Evolutionary conservation across 2,329 filamentous ascomycete species (phyloP).

Genomic region (Monosporascus sp.): DNA sequence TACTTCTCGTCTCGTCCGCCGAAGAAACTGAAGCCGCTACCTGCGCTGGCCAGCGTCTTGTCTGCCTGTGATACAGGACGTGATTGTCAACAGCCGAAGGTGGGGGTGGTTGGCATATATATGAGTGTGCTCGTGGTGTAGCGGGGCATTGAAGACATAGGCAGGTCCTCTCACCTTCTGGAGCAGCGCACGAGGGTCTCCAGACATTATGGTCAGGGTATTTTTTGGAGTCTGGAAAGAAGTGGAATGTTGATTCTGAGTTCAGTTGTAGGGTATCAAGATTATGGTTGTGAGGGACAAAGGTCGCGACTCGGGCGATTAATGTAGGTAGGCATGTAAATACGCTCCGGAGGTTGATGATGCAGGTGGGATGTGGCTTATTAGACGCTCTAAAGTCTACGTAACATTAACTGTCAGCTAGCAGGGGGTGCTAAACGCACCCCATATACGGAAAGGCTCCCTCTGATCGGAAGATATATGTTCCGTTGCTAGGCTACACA

Average conservation of each 20-base stretch:
- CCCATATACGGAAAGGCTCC: no score
- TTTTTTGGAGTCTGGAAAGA: neutral
- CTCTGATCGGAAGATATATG: no score
- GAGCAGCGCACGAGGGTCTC: conserved; percentile 72
- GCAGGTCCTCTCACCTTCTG: conserved; percentile 57
- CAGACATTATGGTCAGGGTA: conserved; percentile 52
- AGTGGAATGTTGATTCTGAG: neutral
- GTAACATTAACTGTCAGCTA: no score
- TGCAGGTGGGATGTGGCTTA: neutral
- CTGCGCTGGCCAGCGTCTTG: conserved; percentile 69
- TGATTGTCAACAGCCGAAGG: conserved; percentile 11
- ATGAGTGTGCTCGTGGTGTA: conserved; percentile 3
- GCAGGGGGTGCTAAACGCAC: no score
- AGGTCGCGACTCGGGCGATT: neutral
- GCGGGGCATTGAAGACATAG: neutral
- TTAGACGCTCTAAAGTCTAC: neutral
- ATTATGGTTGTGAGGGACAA: neutral
- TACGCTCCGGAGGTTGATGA: neutral
- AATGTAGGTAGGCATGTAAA: neutral
- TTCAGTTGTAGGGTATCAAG: neutral
- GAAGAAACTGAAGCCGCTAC: conserved; percentile 83
- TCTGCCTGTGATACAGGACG: conserved; percentile 63
- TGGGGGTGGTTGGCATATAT: conserved; percentile 24
- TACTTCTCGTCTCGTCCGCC: conserved; percentile 84
- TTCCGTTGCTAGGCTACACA: no score